Conservation (phyloP, 2,329 filamentous ascomycete species). For the Teratosphaeriaceae sp. region DNA sequence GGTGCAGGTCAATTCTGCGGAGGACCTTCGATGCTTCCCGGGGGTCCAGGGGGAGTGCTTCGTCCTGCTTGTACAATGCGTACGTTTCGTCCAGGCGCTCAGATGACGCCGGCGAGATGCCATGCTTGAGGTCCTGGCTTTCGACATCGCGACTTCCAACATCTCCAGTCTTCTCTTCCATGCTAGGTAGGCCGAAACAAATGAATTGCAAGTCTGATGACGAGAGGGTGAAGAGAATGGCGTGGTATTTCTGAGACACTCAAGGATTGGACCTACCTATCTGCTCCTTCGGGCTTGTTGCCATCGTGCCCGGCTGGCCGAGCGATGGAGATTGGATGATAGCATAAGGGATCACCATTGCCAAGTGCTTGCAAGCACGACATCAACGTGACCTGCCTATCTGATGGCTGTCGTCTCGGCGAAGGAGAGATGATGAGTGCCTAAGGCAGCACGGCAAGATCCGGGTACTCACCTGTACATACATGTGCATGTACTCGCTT, state of each 20-base stretch:
- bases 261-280: too few relatives aligned
- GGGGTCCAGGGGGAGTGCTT: slow-evolving; percentile 1
- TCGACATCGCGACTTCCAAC: neutral
- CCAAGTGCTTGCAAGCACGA: neutral
- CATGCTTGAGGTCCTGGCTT: neutral
- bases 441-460: too few relatives aligned
- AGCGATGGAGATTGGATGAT: too few relatives aligned
- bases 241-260: too few relatives aligned
- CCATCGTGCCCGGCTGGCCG: neutral
- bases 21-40: slow-evolving; percentile 22
- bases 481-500: too few relatives aligned
- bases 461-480: too few relatives aligned
- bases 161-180: neutral
- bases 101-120: neutral
- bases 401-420: neutral
- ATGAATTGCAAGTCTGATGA: too few relatives aligned
- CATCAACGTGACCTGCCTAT: neutral
- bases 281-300: too few relatives aligned
- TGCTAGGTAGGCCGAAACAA: too few relatives aligned
- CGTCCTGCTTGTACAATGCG: slow-evolving; percentile 2
- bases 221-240: too few relatives aligned
- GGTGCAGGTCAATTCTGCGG: slow-evolving; percentile 24
- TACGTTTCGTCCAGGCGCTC: slow-evolving; percentile 5
- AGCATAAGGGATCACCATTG: neutral
- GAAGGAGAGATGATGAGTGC: too few relatives aligned